Evolutionary conservation across 73 alveolate species (phyloP).

Genomic region (Diophrys appendiculata): DNA sequence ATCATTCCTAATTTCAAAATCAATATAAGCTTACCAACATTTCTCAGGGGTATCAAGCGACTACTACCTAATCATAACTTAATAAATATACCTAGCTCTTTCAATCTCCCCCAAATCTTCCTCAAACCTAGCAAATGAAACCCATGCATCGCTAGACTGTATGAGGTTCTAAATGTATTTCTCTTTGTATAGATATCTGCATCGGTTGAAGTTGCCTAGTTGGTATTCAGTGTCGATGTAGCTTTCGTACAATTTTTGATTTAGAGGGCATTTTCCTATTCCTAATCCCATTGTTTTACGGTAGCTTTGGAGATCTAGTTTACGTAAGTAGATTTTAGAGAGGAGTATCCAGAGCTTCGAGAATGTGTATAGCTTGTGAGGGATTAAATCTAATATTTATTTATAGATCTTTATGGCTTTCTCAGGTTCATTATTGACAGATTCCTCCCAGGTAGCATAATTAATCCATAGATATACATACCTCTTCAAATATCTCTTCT

Average conservation of each 20-base stretch:
- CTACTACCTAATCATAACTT: constrained; percentile 64
- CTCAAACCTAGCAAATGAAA: constrained; percentile 89
- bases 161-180: constrained; percentile 82
- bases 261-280: constrained; percentile 91
- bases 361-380: constrained; percentile 90
- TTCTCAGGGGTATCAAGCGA: constrained; percentile 82
- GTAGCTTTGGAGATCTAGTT: constrained; percentile 78
- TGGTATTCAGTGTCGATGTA: constrained; percentile 86
- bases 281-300: constrained; percentile 92
- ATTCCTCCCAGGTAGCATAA: constrained; percentile 97
- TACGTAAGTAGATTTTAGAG: constrained; percentile 85
- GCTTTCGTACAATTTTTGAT: constrained; percentile 78
- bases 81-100: constrained; percentile 81
- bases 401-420: constrained; percentile 87
- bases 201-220: constrained; percentile 90
- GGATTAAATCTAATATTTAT: constrained; percentile 77
- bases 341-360: constrained; percentile 90
- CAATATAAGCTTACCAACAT: constrained; percentile 86
- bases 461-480: constrained; percentile 92
- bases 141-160: constrained; percentile 82
- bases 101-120: constrained; percentile 82
- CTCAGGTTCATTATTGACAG: constrained; percentile 48
- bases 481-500: constrained; percentile 87
- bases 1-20: constrained; percentile 67
- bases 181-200: constrained; percentile 80